Conservation (phyloP, 2,329 filamentous ascomycete species). For the Neofusicoccum kwambonambiense region DNA sequence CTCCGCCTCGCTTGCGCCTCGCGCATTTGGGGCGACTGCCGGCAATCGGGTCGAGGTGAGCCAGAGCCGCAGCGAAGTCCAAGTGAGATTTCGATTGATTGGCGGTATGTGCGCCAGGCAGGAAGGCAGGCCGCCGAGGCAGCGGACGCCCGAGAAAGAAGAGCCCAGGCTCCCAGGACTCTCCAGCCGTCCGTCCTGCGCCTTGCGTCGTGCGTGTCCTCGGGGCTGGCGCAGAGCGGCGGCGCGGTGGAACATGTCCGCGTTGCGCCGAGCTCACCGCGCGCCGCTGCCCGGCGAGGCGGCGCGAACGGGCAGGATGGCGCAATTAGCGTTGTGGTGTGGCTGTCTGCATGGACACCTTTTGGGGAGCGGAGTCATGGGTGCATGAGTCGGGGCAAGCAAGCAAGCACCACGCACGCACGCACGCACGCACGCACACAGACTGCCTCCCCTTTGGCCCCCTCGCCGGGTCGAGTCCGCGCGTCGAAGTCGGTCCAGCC, state of each 20-base stretch:
- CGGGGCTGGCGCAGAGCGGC: background rate
- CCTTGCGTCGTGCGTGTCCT: background rate
- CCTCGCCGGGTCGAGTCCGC: constrained; percentile 2
- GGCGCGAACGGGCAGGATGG: background rate
- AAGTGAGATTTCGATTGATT: no score
- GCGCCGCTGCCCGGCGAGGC: background rate
- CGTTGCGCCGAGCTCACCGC: background rate
- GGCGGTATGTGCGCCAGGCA: no score
- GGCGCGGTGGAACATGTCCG: background rate
- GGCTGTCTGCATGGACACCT: background rate
- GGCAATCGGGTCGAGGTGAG: no score
- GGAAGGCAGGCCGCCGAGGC: background rate
- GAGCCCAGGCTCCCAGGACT: background rate
- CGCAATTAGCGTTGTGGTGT: background rate
- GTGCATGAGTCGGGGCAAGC: background rate
- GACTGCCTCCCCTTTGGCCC: background rate
- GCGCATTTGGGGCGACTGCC: no score
- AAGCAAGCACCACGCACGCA: no score
- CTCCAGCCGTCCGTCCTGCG: background rate
- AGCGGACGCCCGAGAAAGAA: background rate
- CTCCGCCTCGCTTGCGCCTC: no score
- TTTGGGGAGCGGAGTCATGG: background rate
- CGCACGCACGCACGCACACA: no score
- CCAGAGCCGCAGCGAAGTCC: no score
- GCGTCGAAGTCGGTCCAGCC: background rate